A percentile compares a stretch with the other conserved stretches of the same genome.
phyloP scores from a whole-genome alignment of 495 filamentous ascomycete genomes.

The Aspergillus sclerotioniger region DNA sequence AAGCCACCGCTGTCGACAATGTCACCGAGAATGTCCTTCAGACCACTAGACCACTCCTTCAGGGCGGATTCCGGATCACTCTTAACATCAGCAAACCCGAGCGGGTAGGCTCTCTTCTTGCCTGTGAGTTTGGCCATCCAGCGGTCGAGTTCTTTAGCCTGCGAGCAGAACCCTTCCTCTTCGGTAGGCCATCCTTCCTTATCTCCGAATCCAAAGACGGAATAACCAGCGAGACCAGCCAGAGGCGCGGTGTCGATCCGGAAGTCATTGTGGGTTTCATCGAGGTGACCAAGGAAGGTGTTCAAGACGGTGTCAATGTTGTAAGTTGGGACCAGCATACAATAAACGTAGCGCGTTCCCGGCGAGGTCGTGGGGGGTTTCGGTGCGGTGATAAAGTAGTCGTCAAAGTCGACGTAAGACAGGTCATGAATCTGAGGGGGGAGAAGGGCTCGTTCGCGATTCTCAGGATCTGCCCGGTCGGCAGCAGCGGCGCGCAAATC shows the following conservation, averaged over 20 bases:
- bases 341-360: conserved; percentile 68
- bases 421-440: conserved; percentile 72
- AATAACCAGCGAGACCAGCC: conserved; percentile 74
- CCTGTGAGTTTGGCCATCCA: conserved; percentile 94
- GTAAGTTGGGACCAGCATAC: conserved; percentile 81
- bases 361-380: conserved; percentile 49
- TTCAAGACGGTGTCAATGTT: conserved; percentile 88
- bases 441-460: conserved; percentile 43
- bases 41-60: conserved; percentile 71
- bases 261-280: conserved; percentile 94
- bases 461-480: conserved; percentile 27
- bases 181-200: conserved; percentile 86
- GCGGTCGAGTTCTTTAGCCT: conserved; percentile 83
- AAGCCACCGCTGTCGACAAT: conserved; percentile 59
- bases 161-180: conserved; percentile 86
- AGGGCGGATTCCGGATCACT: conserved; percentile 62
- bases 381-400: conserved; percentile 71
- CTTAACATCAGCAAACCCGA: conserved; percentile 86
- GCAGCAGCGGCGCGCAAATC: conserved; percentile 42
- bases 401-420: conserved; percentile 83
- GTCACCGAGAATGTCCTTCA: conserved; percentile 69
- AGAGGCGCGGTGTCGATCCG: conserved; percentile 88
- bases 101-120: conserved; percentile 73
- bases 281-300: conserved; percentile 75
- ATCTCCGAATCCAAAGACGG: conserved; percentile 92